phyloP scores from a whole-genome alignment of 768 basidiomycete species.

The Lentinula raphanica region DNA sequence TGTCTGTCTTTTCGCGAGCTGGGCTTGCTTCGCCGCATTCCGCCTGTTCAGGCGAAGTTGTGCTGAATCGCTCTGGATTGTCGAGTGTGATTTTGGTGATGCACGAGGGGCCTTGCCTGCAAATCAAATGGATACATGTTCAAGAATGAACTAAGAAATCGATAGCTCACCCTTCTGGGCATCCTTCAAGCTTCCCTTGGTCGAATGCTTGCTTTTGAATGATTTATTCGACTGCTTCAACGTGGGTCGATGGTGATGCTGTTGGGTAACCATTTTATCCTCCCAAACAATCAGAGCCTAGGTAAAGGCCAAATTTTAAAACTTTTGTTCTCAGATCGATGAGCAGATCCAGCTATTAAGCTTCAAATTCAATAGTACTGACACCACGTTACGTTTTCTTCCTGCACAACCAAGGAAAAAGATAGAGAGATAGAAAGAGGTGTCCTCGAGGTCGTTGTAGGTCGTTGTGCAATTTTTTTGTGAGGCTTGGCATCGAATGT shows the following conservation, averaged over 20 bases:
- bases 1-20: slow-evolving; percentile 63
- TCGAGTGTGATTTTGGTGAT: slow-evolving; percentile 46
- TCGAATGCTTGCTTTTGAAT: slow-evolving; percentile 66
- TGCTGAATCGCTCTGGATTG: slow-evolving; percentile 42
- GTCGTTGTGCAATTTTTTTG: too few relatives aligned
- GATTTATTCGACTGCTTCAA: slow-evolving; percentile 62
- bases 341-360: too few relatives aligned
- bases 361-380: too few relatives aligned
- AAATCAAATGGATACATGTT: background rate
- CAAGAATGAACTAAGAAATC: background rate
- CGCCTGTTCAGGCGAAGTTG: slow-evolving; percentile 76
- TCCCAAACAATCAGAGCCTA: background rate
- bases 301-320: background rate
- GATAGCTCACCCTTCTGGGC: slow-evolving; percentile 65
- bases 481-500: too few relatives aligned
- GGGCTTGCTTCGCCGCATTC: slow-evolving; percentile 81
- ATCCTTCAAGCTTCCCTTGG: slow-evolving; percentile 80
- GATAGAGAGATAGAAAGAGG: too few relatives aligned
- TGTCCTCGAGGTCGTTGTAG: too few relatives aligned
- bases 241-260: slow-evolving; percentile 80
- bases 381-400: too few relatives aligned
- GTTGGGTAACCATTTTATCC: slow-evolving; percentile 31
- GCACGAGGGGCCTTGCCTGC: slow-evolving; percentile 55
- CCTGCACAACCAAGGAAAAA: too few relatives aligned
- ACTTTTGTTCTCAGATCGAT: background rate